These are phyloP conservation scores for Closterium sp. DNA, from an alignment of 139 green algal genomes.

Conservation along the genomic window DNA sequence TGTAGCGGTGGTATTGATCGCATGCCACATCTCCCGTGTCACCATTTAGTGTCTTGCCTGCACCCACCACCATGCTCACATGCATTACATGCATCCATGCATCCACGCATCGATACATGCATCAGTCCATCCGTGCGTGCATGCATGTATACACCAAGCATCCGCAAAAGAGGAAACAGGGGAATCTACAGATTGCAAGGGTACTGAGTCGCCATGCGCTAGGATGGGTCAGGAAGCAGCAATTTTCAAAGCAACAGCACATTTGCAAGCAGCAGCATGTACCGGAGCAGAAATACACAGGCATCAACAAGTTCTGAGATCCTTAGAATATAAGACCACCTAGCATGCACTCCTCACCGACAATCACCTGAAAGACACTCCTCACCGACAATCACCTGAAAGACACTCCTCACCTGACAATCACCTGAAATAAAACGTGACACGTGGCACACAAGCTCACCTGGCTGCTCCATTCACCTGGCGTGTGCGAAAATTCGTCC, in stretches of 20 bases:
- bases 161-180: not conserved
- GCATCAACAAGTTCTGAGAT: too few species aligned
- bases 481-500: conserved; percentile 39
- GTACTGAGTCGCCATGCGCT: too few species aligned
- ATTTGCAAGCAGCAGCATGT: too few species aligned
- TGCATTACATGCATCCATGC: not conserved
- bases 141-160: not conserved
- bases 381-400: not conserved
- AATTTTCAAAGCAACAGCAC: too few species aligned
- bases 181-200: too few species aligned
- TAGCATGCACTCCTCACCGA: not conserved
- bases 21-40: conserved; percentile 44
- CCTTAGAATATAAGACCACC: not conserved
- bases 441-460: not conserved
- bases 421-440: not conserved
- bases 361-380: not conserved
- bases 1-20: conserved; percentile 58
- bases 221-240: too few species aligned
- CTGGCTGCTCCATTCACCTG: conserved; percentile 4
- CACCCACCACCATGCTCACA: not conserved
- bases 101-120: not conserved
- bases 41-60: conserved; percentile 31
- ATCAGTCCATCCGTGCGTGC: not conserved
- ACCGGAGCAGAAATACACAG: too few species aligned
- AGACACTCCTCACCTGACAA: not conserved